phyloP scores from a whole-genome alignment of 257 asterid species.

The Henckelia pumila region DNA sequence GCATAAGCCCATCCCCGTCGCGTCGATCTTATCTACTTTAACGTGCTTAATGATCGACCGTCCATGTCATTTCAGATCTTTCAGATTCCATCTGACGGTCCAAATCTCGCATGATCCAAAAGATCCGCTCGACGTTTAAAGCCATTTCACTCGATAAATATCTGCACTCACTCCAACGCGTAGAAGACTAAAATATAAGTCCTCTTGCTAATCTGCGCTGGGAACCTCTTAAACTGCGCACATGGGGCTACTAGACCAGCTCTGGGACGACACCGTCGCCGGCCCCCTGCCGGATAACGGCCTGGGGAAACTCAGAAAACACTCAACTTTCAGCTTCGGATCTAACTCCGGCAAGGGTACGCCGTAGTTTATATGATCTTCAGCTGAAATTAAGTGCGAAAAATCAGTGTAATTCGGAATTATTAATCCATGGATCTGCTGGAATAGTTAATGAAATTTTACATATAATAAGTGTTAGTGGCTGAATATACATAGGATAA shows the following conservation, averaged over 20 bases:
- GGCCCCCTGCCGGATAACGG: constrained; percentile 73
- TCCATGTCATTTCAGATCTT: constrained; percentile 37
- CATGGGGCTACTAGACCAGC: too few species aligned
- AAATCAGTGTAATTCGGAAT: not conserved
- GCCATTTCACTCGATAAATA: constrained; percentile 43
- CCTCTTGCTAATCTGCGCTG: too few species aligned
- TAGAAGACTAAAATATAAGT: not conserved
- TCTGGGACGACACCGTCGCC: not conserved
- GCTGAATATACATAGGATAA: too few species aligned
- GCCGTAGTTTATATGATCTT: constrained; percentile 32
- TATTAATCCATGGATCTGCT: not conserved
- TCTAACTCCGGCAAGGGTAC: constrained; percentile 37
- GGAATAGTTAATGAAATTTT: not conserved
- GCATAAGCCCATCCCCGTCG: too few species aligned
- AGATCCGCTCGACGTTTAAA: constrained; percentile 36
- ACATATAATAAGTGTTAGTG: too few species aligned
- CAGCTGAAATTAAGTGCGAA: constrained; percentile 25
- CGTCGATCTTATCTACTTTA: constrained; percentile 56
- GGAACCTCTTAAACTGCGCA: constrained; percentile 12
- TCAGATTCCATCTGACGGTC: constrained; percentile 42
- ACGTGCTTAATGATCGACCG: constrained; percentile 44
- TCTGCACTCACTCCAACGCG: not conserved
- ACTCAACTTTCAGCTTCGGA: too few species aligned
- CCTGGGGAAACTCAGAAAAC: too few species aligned
- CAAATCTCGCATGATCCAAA: constrained; percentile 21